Percentiles rank a stretch among this genome's conserved stretches.
Evolutionary conservation across 495 filamentous ascomycete species (phyloP).

Genomic region (Astrothelium macrocarpum): DNA sequence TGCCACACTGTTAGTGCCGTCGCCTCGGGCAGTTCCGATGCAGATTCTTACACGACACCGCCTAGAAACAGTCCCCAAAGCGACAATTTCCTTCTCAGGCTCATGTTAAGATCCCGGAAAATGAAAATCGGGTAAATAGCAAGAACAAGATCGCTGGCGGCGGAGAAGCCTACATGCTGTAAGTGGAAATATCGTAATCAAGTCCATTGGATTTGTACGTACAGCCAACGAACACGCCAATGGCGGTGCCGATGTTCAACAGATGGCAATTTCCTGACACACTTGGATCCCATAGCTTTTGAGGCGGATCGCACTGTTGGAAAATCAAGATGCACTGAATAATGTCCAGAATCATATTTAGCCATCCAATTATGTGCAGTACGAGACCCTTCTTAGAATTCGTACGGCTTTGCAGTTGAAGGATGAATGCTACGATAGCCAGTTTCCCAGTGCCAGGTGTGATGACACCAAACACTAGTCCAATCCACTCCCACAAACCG

Average conservation of each 20-base stretch:
- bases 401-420: conserved; percentile 5
- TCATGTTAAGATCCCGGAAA: conserved; percentile 12
- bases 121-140: conserved; percentile 13
- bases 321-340: conserved; percentile 6
- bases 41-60: conserved; percentile 4
- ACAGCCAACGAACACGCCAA: conserved; percentile 6
- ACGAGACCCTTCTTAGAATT: background rate
- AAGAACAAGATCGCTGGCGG: conserved; percentile 9
- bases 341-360: conserved; percentile 4
- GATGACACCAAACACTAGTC: background rate
- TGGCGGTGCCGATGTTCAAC: background rate
- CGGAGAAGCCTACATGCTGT: background rate
- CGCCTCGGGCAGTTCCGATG: background rate
- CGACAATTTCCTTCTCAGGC: conserved; percentile 6
- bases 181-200: background rate
- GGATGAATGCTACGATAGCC: conserved; percentile 11
- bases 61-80: conserved; percentile 9
- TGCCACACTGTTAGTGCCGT: background rate
- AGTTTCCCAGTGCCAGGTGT: conserved; percentile 4
- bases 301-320: conserved; percentile 7
- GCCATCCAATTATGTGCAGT: conserved; percentile 3
- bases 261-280: conserved; percentile 7
- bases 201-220: background rate
- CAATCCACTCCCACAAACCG: conserved; percentile 10
- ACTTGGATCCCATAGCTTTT: conserved; percentile 10